Conservation (phyloP, 1,284 basidiomycete species). For the Cryptococcus neoformans region DNA sequence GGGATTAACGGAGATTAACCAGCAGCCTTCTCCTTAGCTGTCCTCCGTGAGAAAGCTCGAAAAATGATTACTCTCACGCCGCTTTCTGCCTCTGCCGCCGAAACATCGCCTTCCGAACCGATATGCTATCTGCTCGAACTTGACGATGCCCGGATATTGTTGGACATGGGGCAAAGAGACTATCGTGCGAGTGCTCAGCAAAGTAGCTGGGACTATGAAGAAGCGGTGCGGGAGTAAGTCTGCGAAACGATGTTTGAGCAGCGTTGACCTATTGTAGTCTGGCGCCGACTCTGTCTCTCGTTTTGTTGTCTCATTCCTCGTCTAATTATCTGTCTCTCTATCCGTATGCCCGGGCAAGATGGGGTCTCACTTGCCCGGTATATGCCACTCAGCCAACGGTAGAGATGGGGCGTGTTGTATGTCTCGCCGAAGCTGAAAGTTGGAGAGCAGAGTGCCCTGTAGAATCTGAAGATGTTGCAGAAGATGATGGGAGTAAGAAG, state of each 20-base stretch:
- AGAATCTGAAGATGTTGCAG: slow-evolving; percentile 28
- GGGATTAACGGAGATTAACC: no score
- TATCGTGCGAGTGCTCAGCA: slow-evolving; percentile 33
- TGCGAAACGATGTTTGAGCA: not conserved
- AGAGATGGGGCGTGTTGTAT: slow-evolving; percentile 90
- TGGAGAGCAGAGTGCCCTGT: slow-evolving; percentile 73
- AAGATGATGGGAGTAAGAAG: slow-evolving; percentile 24
- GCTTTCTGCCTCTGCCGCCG: slow-evolving; percentile 73
- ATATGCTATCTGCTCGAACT: slow-evolving; percentile 79
- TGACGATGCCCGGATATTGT: slow-evolving; percentile 87
- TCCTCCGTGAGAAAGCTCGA: no score
- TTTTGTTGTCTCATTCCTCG: slow-evolving; percentile 82
- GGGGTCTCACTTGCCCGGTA: slow-evolving; percentile 86
- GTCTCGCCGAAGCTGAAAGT: slow-evolving; percentile 75
- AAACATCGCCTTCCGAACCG: slow-evolving; percentile 56
- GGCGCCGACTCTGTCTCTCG: slow-evolving; percentile 60
- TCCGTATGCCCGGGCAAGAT: slow-evolving; percentile 81
- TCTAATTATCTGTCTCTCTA: slow-evolving; percentile 84
- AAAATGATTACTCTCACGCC: slow-evolving; percentile 91
- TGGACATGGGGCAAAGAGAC: slow-evolving; percentile 75
- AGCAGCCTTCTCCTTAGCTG: no score
- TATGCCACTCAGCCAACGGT: slow-evolving; percentile 96
- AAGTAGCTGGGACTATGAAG: slow-evolving; percentile 46
- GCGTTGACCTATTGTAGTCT: slow-evolving; percentile 59
- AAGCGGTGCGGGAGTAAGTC: slow-evolving; percentile 48